phyloP scores from a whole-genome alignment of 345 rosid genomes.

The Eucalyptus pumila region DNA sequence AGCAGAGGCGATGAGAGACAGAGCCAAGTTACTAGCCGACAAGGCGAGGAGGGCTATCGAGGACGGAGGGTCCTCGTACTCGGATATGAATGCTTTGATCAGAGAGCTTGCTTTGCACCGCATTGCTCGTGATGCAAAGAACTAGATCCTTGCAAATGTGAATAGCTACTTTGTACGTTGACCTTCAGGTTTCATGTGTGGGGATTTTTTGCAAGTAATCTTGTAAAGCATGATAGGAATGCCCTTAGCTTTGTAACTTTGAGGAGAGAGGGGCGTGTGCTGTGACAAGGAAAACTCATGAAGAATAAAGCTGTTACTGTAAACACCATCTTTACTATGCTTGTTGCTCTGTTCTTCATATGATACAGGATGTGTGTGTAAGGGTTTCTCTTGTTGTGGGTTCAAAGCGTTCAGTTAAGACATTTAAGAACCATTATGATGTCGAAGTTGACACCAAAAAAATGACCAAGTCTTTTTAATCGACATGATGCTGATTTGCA shows the following conservation, averaged over 20 bases:
- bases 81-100: slow-evolving; percentile 10
- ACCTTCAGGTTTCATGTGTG: not conserved
- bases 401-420: not conserved
- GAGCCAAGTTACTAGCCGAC: slow-evolving; percentile 1
- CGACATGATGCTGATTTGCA: not conserved
- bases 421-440: not conserved
- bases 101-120: not conserved
- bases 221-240: not conserved
- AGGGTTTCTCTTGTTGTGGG: not conserved
- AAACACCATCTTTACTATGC: not conserved
- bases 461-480: no score
- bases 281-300: not conserved
- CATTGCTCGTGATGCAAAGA: not conserved
- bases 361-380: not conserved
- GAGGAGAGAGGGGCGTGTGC: not conserved
- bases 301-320: not conserved
- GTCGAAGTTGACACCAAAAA: no score
- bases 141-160: not conserved
- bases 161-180: not conserved
- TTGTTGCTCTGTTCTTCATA: not conserved
- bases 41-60: slow-evolving; percentile 16
- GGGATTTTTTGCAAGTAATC: not conserved
- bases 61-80: slow-evolving; percentile 20
- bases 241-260: not conserved
- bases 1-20: slow-evolving; percentile 10